Conservation (phyloP, 192 early-diverging fungal genomes). For the Coemansia sp. region DNA sequence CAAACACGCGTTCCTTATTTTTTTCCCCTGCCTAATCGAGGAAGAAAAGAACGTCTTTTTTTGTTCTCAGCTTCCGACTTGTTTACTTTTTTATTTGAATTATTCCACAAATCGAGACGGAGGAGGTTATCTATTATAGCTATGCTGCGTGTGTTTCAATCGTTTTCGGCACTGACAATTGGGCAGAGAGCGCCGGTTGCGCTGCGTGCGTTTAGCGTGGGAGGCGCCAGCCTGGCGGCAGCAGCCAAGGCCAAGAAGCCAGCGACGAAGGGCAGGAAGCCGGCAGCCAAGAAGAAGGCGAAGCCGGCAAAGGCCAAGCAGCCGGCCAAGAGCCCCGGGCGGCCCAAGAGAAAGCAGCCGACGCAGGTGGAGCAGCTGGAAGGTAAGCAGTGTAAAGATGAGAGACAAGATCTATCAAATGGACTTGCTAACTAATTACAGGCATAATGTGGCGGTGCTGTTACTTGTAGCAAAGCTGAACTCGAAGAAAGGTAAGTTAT, state of each 20-base stretch:
- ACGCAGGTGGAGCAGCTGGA: slow-evolving; percentile 27
- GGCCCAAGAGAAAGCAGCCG: background rate
- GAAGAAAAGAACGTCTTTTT: too few species aligned
- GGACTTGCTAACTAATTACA: too few species aligned
- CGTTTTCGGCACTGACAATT: slow-evolving; percentile 1
- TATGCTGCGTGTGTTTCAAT: slow-evolving; percentile 14
- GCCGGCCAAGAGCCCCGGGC: slow-evolving; percentile 18
- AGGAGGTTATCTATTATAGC: background rate
- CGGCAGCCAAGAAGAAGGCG: slow-evolving; percentile 5
- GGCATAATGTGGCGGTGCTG: too few species aligned
- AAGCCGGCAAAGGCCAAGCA: slow-evolving; percentile 1
- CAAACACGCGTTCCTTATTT: too few species aligned
- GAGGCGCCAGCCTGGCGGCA: background rate
- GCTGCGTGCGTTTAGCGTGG: slow-evolving; percentile 1
- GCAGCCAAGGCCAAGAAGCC: slow-evolving; percentile 8
- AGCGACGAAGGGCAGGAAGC: slow-evolving; percentile 1
- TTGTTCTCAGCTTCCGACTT: too few species aligned
- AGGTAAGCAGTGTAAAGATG: slow-evolving; percentile 13
- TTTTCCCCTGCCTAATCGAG: too few species aligned
- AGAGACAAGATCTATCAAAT: too few species aligned
- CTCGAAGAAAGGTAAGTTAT: slow-evolving; percentile 14
- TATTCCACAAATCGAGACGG: too few species aligned
- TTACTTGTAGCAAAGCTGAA: slow-evolving; percentile 13
- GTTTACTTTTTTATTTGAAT: background rate
- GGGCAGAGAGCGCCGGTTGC: background rate